Evolutionary conservation across 2,329 filamentous ascomycete species (phyloP).

Genomic region (Chaetomium strumarium): DNA sequence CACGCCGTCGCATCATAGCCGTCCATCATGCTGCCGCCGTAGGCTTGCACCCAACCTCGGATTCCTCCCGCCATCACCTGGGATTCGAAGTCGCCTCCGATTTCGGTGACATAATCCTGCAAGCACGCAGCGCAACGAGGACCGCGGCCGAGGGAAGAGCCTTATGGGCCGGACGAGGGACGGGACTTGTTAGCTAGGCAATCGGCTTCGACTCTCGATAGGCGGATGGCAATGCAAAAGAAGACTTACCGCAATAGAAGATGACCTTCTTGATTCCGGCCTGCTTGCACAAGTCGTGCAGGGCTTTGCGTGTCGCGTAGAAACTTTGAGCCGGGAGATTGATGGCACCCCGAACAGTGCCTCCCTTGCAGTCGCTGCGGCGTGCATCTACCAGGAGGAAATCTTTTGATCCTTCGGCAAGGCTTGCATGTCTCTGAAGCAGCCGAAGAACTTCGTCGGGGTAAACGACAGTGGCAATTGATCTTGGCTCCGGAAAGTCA

Average conservation of each 20-base stretch:
- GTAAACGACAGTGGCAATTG: slow-evolving; percentile 34
- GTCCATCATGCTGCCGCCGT: slow-evolving; percentile 43
- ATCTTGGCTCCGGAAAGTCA: slow-evolving; percentile 38
- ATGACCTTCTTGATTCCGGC: slow-evolving; percentile 45
- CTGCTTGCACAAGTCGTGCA: slow-evolving; percentile 46
- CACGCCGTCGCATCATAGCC: slow-evolving; percentile 42
- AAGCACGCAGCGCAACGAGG: slow-evolving; percentile 51
- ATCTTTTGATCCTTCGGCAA: slow-evolving; percentile 26
- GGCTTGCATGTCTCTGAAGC: slow-evolving; percentile 33
- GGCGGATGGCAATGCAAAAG: slow-evolving; percentile 1
- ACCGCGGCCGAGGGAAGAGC: slow-evolving; percentile 46
- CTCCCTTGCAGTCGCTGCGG: slow-evolving; percentile 50
- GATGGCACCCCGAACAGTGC: slow-evolving; percentile 53
- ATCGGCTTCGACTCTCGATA: neutral
- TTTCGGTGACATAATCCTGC: slow-evolving; percentile 47
- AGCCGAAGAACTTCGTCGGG: slow-evolving; percentile 36
- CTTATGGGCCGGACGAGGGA: slow-evolving; percentile 26
- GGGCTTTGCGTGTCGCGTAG: slow-evolving; percentile 42
- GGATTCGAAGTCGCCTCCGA: slow-evolving; percentile 39
- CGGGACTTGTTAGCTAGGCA: neutral
- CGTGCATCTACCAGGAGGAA: slow-evolving; percentile 50
- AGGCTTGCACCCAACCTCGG: slow-evolving; percentile 49
- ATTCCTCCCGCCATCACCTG: slow-evolving; percentile 47
- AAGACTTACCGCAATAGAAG: slow-evolving; percentile 48
- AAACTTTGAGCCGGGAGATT: slow-evolving; percentile 52